A percentile compares a stretch with the other conserved stretches of the same genome.
Conservation (phyloP, 371 early-diverging fungal genomes). For the Smittium mucronatum region DNA sequence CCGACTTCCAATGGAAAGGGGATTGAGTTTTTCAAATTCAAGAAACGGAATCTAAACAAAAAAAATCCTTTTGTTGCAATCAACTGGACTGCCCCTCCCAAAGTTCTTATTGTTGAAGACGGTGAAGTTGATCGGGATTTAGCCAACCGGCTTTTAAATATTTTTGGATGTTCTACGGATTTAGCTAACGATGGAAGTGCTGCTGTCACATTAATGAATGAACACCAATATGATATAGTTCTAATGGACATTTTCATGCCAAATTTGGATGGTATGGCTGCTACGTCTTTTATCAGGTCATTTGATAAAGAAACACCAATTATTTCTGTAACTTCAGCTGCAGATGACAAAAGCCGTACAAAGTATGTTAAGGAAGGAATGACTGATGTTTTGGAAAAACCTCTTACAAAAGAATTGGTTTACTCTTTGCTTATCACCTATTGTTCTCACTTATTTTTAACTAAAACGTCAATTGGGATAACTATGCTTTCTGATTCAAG, state of each 20-base stretch:
- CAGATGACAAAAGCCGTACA: not conserved
- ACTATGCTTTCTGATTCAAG: not conserved
- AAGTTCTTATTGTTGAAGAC: constrained; percentile 12
- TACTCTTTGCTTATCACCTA: not conserved
- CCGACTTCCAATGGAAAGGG: not conserved
- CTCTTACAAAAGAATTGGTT: constrained; percentile 6
- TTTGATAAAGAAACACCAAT: constrained; percentile 8
- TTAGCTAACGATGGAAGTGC: constrained; percentile 10
- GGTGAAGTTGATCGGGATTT: not conserved
- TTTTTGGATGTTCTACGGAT: constrained; percentile 7
- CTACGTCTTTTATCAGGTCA: constrained; percentile 5
- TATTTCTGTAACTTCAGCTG: constrained; percentile 8
- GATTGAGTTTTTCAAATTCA: not conserved
- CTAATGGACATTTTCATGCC: constrained; percentile 12
- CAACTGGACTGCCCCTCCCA: constrained; percentile 7
- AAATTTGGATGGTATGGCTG: constrained; percentile 7
- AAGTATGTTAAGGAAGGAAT: constrained; percentile 10
- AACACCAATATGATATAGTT: constrained; percentile 9
- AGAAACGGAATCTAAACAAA: not conserved
- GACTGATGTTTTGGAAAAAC: constrained; percentile 8
- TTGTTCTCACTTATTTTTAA: not conserved
- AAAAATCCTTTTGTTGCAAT: not conserved
- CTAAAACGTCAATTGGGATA: not conserved
- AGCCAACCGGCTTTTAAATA: not conserved
- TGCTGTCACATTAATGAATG: constrained; percentile 10